Percentiles rank a stretch among this genome's conserved stretches.
These are phyloP conservation scores for Hypomyces rosellus DNA, from an alignment of 2,329 filamentous ascomycete species.

Conservation along the genomic window DNA sequence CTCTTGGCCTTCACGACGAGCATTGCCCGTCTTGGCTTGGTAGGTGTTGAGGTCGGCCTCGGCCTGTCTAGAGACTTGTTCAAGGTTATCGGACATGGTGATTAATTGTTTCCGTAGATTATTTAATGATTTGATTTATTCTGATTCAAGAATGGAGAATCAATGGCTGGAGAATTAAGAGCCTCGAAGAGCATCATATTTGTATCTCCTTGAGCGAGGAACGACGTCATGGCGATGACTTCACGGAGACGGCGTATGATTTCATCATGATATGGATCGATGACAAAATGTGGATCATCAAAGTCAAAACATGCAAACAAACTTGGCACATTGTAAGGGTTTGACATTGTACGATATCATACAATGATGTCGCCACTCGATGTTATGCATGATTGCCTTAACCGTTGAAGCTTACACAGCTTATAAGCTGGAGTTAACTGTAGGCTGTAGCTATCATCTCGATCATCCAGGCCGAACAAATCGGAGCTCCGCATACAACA, in stretches of 20 bases:
- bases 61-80: conserved; percentile 38
- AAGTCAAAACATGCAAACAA: too few relatives aligned
- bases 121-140: background rate
- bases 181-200: background rate
- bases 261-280: conserved; percentile 5
- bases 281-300: too few relatives aligned
- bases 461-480: too few relatives aligned
- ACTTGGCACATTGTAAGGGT: too few relatives aligned
- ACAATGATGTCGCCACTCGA: too few relatives aligned
- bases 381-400: too few relatives aligned
- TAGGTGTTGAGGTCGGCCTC: conserved; percentile 44
- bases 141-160: background rate
- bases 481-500: too few relatives aligned
- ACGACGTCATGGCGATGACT: conserved; percentile 7
- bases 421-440: too few relatives aligned
- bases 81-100: conserved; percentile 23
- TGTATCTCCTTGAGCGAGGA: background rate
- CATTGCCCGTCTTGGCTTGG: conserved; percentile 40
- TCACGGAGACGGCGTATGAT: conserved; percentile 9
- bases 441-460: too few relatives aligned
- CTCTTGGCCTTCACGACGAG: conserved; percentile 32
- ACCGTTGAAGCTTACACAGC: too few relatives aligned
- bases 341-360: too few relatives aligned
- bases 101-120: background rate
- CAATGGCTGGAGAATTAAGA: background rate